Evolutionary conservation across 805 yeast species (phyloP).

Genomic region (Kodamaea hsintzibuensis): DNA sequence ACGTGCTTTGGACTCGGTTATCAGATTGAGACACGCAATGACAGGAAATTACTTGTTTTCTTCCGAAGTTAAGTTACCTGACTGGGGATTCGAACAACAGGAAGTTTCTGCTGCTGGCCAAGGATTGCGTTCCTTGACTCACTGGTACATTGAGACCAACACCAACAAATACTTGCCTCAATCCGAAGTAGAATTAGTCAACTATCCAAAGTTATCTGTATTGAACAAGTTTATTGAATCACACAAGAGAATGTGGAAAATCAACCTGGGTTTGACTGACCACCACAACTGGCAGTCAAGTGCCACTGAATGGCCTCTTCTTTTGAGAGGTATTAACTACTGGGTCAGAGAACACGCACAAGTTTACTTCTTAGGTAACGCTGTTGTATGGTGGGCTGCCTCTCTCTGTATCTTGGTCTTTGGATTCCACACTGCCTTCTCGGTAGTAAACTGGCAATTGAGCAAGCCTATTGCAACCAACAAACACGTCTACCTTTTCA

Average conservation of each 20-base stretch:
- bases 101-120: slow-evolving; percentile 80
- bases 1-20: slow-evolving; percentile 66
- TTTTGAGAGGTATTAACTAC: slow-evolving; percentile 77
- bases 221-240: slow-evolving; percentile 63
- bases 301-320: slow-evolving; percentile 75
- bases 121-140: slow-evolving; percentile 58
- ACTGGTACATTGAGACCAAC: slow-evolving; percentile 78
- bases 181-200: slow-evolving; percentile 25
- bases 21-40: slow-evolving; percentile 78
- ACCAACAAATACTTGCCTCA: slow-evolving; percentile 48
- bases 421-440: slow-evolving; percentile 46
- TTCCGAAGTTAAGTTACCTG: slow-evolving; percentile 72
- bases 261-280: slow-evolving; percentile 67
- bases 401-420: slow-evolving; percentile 55
- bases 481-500: slow-evolving; percentile 62
- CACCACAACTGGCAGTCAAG: slow-evolving; percentile 71
- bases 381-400: slow-evolving; percentile 76
- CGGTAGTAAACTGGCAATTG: slow-evolving; percentile 63
- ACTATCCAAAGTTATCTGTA: slow-evolving; percentile 56
- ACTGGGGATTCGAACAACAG: slow-evolving; percentile 83
- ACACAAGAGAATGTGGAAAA: slow-evolving; percentile 75
- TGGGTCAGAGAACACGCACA: slow-evolving; percentile 65
- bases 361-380: slow-evolving; percentile 75
- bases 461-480: slow-evolving; percentile 45
- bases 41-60: slow-evolving; percentile 76